Evolutionary conservation across 2,329 filamentous ascomycete species (phyloP), one percentile per base, ranked within the genome.

Genomic region (Neocatenulostroma microsporum): DNA sequence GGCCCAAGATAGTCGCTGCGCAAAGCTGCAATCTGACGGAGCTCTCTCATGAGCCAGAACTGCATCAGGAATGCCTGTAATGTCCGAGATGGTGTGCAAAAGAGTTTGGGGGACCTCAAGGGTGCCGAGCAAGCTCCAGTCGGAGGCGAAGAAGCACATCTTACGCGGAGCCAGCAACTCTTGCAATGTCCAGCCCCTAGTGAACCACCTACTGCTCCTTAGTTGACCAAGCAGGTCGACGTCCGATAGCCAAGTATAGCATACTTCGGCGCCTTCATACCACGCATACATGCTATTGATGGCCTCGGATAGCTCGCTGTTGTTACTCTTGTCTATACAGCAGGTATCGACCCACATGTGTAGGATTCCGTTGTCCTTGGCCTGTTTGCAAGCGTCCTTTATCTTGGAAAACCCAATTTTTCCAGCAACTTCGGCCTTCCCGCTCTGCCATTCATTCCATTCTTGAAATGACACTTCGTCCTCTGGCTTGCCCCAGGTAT

Each of bases 281-380:
- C 46, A 54, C 10, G 32, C 19, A 19, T 41, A 51, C 49, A 52
- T 51, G 7, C 41, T 47, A 21, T 32, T 47, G 29, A 50, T 38
- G 13, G 49, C 42, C 20, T 41, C 40, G 1, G 45, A 37, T 2
- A 51, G 34, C 27, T 53, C 48, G 10, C 41, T 34, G 21, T 19
- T 37, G 27, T 35, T 51, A 3, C 21, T 25, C 30, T 47, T 49
- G 36, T 55, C 42, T 28, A 51, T 51, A 19, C 48, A 51, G 20
- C 35, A 40, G 1, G 42, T 48, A 29, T 51, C 48, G 9, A 48
- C 23, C 48, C 45, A 51, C 8, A 41, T 36, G 25, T 47, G 47
- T 3, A 41, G 5, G 1, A 49, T 34, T 1, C 37, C 34, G 31
- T 50, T 39, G 3, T 25, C 11, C 3, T 15, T 17, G 5, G 46